Evolutionary conservation across 495 filamentous ascomycete species (phyloP), one percentile per base, ranked within the genome.

Genomic region (Talaromyces liani): DNA sequence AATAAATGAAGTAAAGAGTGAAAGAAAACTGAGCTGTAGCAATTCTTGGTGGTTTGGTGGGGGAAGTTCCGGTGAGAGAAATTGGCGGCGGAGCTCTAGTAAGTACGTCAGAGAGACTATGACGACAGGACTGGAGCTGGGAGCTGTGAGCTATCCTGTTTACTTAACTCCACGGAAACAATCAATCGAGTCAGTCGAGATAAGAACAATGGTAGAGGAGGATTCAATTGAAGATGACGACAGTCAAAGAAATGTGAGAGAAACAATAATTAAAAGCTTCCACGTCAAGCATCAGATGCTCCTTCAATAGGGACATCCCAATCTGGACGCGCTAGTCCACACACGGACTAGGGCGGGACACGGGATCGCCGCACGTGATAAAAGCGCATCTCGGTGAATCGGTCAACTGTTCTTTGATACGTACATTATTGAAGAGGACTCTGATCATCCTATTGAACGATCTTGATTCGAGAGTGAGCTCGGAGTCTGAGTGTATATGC

Each of bases 31-130:
- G 9, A 20, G 41, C 6, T 41, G 57, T 41, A 34, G 56, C 25
- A 36, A 41, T 41, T 58, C 58, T 58, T 8, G 27, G 18, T 58
- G 56, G 56, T 57, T 18, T 27, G 54, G 34, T 53, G 54, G 55
- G 33, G 25, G 31, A 29, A 25, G 20, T 54, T 62, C 64, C 64
- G 64, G 64, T 65, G 64, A 65, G 64, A 57, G 59, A 65, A 65
- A 62, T 41, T 53, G 47, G 63, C 33, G 56, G 58, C 45, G 63
- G 47, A 60, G 25, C 34, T 47, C 33, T 6, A 18, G 36, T 49
- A 1, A 18, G 36, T 61, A 61, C 58, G 58, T 61, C 58, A 61
- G 27, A 33, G 56, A 56, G 22, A 29, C 53, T 56, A 56, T 56
- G 53, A 56, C 53, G 53, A 56, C 53, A 56, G 53, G 22, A 27